Conservation (phyloP, 768 basidiomycete genomes). For the Leccinellum rugosiceps region DNA sequence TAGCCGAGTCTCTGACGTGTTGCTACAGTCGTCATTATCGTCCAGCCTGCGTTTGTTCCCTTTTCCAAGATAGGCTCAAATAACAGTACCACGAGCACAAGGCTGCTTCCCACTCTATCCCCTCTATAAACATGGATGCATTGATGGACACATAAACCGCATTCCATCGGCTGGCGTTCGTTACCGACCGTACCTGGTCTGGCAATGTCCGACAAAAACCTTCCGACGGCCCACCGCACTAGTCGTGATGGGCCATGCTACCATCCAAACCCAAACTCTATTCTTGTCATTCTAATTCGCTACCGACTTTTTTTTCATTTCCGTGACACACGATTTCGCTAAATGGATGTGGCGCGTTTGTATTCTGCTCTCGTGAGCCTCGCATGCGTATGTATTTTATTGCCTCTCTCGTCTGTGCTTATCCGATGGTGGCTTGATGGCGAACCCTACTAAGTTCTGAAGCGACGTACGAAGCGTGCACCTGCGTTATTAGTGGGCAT, state of each 20-base stretch:
- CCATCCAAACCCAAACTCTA: neutral
- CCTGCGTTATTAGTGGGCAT: neutral
- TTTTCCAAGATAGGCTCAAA: neutral
- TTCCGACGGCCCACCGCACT: neutral
- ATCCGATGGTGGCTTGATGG: neutral
- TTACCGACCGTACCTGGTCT: neutral
- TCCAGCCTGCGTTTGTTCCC: neutral
- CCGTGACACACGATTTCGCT: neutral
- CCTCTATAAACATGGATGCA: conserved; percentile 1
- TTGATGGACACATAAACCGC: neutral
- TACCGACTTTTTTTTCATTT: neutral
- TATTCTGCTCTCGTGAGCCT: neutral
- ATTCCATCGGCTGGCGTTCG: neutral
- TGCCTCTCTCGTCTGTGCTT: neutral
- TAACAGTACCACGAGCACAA: neutral
- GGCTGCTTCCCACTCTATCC: conserved; percentile 2
- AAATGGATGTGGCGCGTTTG: neutral
- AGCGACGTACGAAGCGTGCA: neutral
- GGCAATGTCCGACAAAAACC: neutral
- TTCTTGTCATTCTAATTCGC: neutral
- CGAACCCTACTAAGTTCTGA: neutral
- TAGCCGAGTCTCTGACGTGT: neutral
- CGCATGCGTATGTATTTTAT: neutral
- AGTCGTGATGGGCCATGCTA: neutral
- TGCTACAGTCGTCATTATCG: neutral